A percentile compares a stretch with the other conserved stretches of the same genome.
Evolutionary conservation across 75 land plant genomes (phyloP).

Genomic region (Picea sitchensis): DNA sequence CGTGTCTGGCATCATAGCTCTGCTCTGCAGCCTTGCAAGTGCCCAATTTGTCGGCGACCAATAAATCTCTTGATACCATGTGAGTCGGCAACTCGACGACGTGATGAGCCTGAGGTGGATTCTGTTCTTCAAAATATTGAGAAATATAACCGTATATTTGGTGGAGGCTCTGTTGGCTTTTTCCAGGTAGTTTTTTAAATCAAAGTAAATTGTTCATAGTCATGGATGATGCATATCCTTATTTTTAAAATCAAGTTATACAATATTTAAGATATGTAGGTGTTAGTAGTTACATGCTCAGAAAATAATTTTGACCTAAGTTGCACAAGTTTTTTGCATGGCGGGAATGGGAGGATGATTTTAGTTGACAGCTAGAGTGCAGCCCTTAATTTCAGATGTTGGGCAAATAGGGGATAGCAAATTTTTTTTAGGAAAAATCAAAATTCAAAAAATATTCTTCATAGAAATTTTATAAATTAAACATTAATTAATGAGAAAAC

Average conservation of each 20-base stretch:
- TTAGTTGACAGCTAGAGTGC: background rate
- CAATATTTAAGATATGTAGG: background rate
- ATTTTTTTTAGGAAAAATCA: too few species aligned
- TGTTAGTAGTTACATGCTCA: background rate
- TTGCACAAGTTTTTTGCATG: too few species aligned
- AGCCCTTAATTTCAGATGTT: too few species aligned
- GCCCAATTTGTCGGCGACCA: conserved; percentile 87
- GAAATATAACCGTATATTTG: conserved; percentile 80
- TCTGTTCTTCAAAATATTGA: conserved; percentile 46
- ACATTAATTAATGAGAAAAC: too few species aligned
- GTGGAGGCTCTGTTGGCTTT: conserved; percentile 55
- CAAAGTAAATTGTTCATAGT: too few species aligned
- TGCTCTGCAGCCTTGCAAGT: conserved; percentile 84
- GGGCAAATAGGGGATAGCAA: too few species aligned
- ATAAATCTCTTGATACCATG: conserved; percentile 82
- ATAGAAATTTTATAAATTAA: too few species aligned
- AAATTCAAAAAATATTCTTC: too few species aligned
- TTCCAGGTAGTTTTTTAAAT: conserved; percentile 69
- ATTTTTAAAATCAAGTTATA: too few species aligned
- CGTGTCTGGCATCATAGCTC: conserved; percentile 85
- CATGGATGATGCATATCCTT: too few species aligned
- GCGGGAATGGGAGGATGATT: background rate
- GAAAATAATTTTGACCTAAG: background rate
- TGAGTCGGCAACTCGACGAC: conserved; percentile 22
- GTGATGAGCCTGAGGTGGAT: conserved; percentile 40